A percentile compares a stretch with the other conserved stretches of the same genome.
Evolutionary conservation across 306 rosid species (phyloP).

Genomic region (Abrus pulchellus): DNA sequence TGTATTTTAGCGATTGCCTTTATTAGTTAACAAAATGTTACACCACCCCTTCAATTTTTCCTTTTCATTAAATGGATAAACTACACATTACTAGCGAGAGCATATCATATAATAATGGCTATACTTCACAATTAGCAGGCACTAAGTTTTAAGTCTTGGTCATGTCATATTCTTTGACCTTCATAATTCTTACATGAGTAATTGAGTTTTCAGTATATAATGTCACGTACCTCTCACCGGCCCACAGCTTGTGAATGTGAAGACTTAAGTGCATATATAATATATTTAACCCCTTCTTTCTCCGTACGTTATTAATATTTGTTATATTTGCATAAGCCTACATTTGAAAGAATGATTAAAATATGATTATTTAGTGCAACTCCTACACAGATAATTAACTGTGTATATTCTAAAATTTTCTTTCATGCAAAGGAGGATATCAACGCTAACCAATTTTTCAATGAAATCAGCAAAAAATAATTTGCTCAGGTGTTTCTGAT

Average conservation of each 20-base stretch:
- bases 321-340: background rate
- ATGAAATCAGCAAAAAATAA: conserved; percentile 24
- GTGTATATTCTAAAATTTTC: background rate
- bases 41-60: background rate
- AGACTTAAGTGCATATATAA: background rate
- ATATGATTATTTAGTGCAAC: conserved; percentile 1
- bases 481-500: conserved; percentile 23
- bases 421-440: conserved; percentile 2
- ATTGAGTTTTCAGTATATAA: conserved; percentile 4
- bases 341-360: conserved; percentile 19
- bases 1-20: conserved; percentile 37
- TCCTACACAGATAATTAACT: background rate
- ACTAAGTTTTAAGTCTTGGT: conserved; percentile 1
- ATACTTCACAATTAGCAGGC: conserved; percentile 10
- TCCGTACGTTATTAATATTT: background rate
- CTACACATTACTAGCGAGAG: background rate
- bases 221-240: background rate
- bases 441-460: background rate
- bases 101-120: conserved; percentile 23
- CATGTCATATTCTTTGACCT: conserved; percentile 35
- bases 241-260: background rate
- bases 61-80: conserved; percentile 37
- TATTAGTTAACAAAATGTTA: conserved; percentile 6
- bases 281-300: background rate
- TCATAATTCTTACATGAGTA: conserved; percentile 9